These are phyloP conservation scores for Phytophthora pseudosyringae DNA, from an alignment of 352 stramenopile species.

Conservation along the genomic window DNA sequence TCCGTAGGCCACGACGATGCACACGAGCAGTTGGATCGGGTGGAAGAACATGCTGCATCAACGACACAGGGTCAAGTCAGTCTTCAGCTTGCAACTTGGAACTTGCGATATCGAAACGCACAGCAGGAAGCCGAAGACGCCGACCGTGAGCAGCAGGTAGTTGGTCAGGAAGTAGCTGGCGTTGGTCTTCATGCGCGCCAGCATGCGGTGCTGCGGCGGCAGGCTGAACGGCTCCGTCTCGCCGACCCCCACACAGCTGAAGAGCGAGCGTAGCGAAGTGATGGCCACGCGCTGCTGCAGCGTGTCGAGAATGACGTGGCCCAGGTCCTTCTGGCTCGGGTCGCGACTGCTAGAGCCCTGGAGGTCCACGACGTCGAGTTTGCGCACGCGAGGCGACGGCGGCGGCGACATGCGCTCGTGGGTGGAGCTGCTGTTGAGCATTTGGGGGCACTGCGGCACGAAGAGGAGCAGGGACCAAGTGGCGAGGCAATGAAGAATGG, in stretches of 20 bases:
- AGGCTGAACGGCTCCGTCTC: conserved; percentile 68
- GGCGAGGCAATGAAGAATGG: conserved; percentile 3
- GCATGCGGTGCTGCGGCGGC: conserved; percentile 51
- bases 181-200: conserved; percentile 71
- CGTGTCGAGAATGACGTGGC: conserved; percentile 43
- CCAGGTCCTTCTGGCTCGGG: conserved; percentile 24
- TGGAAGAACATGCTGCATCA: conserved; percentile 69
- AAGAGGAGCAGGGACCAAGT: not conserved
- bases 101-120: conserved; percentile 20
- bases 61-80: not conserved
- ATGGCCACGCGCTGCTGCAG: conserved; percentile 53
- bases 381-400: conserved; percentile 25
- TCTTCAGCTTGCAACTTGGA: not conserved
- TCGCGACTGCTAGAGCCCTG: conserved; percentile 4
- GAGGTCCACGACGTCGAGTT: conserved; percentile 10
- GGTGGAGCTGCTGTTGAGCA: conserved; percentile 36
- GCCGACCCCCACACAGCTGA: conserved; percentile 69
- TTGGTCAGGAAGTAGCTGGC: conserved; percentile 79
- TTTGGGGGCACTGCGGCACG: conserved; percentile 29
- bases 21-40: conserved; percentile 69
- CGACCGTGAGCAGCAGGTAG: conserved; percentile 65
- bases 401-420: conserved; percentile 28
- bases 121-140: conserved; percentile 72
- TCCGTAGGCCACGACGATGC: conserved; percentile 60
- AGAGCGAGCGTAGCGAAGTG: conserved; percentile 60